Conservation (phyloP, 208 protist species). For the Histomonas meleagridis region DNA sequence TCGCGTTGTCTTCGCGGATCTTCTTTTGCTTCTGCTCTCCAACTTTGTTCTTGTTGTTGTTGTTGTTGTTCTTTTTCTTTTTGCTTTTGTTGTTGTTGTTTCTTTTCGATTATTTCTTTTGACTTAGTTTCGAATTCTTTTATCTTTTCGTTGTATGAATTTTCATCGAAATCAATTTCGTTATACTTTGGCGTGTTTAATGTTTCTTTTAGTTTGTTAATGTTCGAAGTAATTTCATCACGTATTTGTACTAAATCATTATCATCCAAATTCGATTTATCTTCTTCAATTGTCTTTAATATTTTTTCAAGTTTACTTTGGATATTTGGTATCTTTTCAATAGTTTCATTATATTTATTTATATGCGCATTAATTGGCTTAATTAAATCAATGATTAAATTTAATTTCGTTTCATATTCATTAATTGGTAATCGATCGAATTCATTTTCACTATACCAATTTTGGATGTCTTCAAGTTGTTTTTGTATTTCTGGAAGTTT, state of each 20-base stretch:
- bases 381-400: no score
- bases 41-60: neutral
- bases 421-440: neutral
- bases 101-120: neutral
- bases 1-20: neutral
- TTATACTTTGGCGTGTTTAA: no score
- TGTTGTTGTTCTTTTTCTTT: neutral
- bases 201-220: no score
- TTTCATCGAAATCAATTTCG: no score
- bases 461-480: neutral
- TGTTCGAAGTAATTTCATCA: no score
- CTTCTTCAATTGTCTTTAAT: neutral
- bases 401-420: neutral
- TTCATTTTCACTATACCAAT: constrained; percentile 14
- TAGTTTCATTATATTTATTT: neutral
- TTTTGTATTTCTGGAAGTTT: neutral
- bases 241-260: no score
- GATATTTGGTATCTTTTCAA: neutral
- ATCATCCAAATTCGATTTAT: no score
- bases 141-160: no score
- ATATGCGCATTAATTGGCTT: neutral
- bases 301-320: neutral
- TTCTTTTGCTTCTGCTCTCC: neutral
- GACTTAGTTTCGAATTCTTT: no score
- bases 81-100: neutral